Conservation (phyloP, 352 stramenopile species). For the Phytopythium sindhum region DNA sequence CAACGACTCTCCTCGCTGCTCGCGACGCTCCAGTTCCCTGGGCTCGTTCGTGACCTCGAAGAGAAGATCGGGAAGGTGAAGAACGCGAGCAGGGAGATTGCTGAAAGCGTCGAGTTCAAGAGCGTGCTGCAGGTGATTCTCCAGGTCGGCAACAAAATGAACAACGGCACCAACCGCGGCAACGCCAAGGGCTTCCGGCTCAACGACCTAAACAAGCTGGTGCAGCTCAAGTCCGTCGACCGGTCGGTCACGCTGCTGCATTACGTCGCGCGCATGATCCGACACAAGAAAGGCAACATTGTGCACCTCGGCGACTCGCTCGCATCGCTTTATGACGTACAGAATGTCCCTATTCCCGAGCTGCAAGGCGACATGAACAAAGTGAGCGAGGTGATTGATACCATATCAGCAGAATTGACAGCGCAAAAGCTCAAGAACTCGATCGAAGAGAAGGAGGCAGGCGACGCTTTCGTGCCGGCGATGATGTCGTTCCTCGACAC, state of each 20-base stretch:
- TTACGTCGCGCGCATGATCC: constrained; percentile 70
- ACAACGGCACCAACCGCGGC: constrained; percentile 64
- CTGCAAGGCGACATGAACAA: constrained; percentile 68
- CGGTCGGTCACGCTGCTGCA: constrained; percentile 66
- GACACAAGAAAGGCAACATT: constrained; percentile 60
- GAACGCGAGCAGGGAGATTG: constrained; percentile 52
- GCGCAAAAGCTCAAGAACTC: constrained; percentile 72
- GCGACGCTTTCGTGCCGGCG: constrained; percentile 56
- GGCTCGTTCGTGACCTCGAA: constrained; percentile 56
- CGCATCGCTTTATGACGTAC: constrained; percentile 65
- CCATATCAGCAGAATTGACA: constrained; percentile 55
- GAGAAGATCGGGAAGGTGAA: constrained; percentile 63
- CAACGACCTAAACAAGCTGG: constrained; percentile 61
- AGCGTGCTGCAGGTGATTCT: constrained; percentile 65
- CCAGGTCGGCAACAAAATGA: constrained; percentile 87
- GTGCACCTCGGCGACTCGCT: constrained; percentile 62
- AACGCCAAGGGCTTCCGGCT: constrained; percentile 71
- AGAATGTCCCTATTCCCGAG: constrained; percentile 74
- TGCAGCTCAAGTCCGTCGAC: constrained; percentile 63
- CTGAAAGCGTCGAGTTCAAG: constrained; percentile 65
- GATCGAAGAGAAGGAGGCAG: constrained; percentile 64
- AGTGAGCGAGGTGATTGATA: constrained; percentile 58
- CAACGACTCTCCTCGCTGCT: constrained; percentile 57
- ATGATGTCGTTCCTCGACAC: constrained; percentile 65
- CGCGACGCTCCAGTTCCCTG: constrained; percentile 64